phyloP scores from a whole-genome alignment of 2,329 filamentous ascomycete species.

The Gaeumannomyces sp. region DNA sequence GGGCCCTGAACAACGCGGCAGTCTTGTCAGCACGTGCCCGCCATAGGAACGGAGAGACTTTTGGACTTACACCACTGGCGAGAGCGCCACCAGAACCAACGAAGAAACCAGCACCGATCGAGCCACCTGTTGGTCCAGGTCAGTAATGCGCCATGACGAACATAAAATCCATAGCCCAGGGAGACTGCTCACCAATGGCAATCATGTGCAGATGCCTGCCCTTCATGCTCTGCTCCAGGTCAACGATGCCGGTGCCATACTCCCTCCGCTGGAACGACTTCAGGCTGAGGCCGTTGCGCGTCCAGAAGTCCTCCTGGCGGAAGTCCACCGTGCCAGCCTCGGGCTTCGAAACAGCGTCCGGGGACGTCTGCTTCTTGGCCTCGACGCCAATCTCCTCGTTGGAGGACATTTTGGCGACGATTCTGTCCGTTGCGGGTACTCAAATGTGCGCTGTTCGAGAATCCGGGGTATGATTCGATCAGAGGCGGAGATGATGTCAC shows the following conservation, averaged over 20 bases:
- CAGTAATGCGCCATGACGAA: too few relatives aligned
- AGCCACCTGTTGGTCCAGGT: slow-evolving; percentile 30
- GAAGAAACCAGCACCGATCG: slow-evolving; percentile 57
- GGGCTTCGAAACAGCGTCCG: neutral
- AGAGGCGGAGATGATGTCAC: too few relatives aligned
- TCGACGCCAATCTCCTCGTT: slow-evolving; percentile 1
- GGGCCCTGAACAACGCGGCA: slow-evolving; percentile 27
- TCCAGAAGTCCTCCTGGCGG: slow-evolving; percentile 25
- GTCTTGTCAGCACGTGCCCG: neutral
- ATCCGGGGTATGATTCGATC: too few relatives aligned
- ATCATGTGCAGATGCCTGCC: slow-evolving; percentile 20
- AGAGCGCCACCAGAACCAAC: slow-evolving; percentile 51
- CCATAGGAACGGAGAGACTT: neutral
- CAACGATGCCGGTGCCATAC: slow-evolving; percentile 27
- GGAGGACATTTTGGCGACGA: neutral
- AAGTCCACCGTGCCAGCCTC: neutral
- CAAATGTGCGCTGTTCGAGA: neutral
- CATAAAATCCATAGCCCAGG: neutral
- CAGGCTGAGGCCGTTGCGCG: slow-evolving; percentile 34
- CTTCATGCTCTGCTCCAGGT: slow-evolving; percentile 29
- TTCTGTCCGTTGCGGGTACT: neutral
- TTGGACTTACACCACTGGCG: slow-evolving; percentile 33
- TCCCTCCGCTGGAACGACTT: slow-evolving; percentile 36
- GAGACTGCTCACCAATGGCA: slow-evolving; percentile 14
- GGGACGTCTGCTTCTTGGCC: neutral